Evolutionary conservation across 2,329 filamentous ascomycete genomes (phyloP).

Genomic region (Drechslerella dactyloides): DNA sequence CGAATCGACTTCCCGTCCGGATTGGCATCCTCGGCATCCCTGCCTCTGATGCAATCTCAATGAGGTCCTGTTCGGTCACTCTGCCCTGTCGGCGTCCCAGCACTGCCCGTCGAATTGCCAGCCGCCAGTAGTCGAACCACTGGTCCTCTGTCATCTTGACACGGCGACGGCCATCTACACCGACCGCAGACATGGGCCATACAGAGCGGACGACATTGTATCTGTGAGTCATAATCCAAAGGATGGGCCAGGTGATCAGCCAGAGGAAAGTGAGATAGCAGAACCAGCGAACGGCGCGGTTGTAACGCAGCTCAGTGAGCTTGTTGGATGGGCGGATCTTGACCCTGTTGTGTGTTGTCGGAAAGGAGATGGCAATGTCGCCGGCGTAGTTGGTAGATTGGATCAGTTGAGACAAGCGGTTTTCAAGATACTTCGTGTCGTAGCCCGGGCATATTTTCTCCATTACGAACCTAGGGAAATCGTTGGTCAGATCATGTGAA

Average conservation of each 20-base stretch:
- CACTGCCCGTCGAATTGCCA: conserved; percentile 67
- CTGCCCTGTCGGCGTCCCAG: conserved; percentile 65
- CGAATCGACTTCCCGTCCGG: conserved; percentile 25
- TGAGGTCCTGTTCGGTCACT: conserved; percentile 66
- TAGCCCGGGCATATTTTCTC: conserved; percentile 64
- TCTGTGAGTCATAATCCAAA: conserved; percentile 71
- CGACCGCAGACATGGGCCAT: conserved; percentile 60
- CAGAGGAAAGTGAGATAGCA: conserved; percentile 73
- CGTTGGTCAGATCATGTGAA: conserved; percentile 9
- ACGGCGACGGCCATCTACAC: conserved; percentile 23
- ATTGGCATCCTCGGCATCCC: conserved; percentile 56
- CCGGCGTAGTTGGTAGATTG: conserved; percentile 72
- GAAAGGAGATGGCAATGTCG: conserved; percentile 66
- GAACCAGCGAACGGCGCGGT: conserved; percentile 68
- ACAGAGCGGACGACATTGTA: conserved; percentile 70
- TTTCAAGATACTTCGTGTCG: conserved; percentile 64
- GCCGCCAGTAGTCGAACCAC: conserved; percentile 70
- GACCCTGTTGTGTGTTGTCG: conserved; percentile 64
- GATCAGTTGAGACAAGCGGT: conserved; percentile 66
- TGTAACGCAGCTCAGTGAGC: conserved; percentile 71
- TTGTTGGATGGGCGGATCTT: conserved; percentile 70
- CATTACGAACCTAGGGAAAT: conserved; percentile 52
- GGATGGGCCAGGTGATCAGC: conserved; percentile 73
- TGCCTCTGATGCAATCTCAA: conserved; percentile 59
- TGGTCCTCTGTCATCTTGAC: conserved; percentile 61